phyloP scores from a whole-genome alignment of 2,329 filamentous ascomycete genomes.

The Mycosphaerella sp. region DNA sequence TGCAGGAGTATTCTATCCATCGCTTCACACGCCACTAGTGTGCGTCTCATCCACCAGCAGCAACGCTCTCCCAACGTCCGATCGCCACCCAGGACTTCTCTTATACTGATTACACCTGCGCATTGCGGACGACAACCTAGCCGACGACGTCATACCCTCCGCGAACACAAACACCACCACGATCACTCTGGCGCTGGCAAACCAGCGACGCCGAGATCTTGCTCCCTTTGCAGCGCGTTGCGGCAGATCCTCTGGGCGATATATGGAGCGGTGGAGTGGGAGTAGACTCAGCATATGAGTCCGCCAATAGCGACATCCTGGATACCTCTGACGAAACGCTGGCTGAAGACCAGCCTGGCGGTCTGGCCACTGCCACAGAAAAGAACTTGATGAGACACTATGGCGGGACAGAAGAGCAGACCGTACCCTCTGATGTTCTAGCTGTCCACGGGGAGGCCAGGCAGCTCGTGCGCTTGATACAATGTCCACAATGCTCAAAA shows the following conservation, averaged over 20 bases:
- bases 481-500: conserved; percentile 67
- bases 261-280: conserved; percentile 16
- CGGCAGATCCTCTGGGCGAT: background rate
- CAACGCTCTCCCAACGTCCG: background rate
- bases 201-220: background rate
- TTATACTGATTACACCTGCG: conserved; percentile 3
- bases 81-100: conserved; percentile 6
- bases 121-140: background rate
- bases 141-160: conserved; percentile 13
- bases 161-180: background rate
- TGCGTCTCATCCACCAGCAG: background rate
- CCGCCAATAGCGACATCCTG: conserved; percentile 10
- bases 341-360: conserved; percentile 14
- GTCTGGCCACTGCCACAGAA: conserved; percentile 57
- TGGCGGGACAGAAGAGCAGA: conserved; percentile 58
- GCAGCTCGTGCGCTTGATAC: conserved; percentile 63
- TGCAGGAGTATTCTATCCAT: conserved; percentile 1
- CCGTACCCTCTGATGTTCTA: conserved; percentile 35
- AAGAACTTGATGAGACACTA: conserved; percentile 75
- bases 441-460: conserved; percentile 51
- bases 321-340: conserved; percentile 12
- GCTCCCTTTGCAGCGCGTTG: background rate
- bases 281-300: conserved; percentile 12
- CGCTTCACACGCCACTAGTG: conserved; percentile 7
- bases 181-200: background rate